Percentiles rank a stretch among this genome's conserved stretches.
These are phyloP conservation scores for Penicillium arizonense DNA, from an alignment of 495 filamentous ascomycete genomes.

Conservation along the genomic window DNA sequence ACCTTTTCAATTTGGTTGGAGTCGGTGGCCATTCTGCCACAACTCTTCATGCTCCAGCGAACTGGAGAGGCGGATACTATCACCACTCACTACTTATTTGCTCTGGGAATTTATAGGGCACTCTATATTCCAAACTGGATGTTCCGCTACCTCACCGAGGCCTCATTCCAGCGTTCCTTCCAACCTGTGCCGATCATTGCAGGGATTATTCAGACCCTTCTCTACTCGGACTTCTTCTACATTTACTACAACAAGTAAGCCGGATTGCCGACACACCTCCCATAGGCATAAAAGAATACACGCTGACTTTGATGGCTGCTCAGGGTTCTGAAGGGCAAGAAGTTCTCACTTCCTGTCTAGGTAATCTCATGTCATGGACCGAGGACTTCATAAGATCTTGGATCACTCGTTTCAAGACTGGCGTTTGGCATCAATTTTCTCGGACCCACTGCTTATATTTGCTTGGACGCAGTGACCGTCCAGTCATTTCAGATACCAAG, in stretches of 20 bases:
- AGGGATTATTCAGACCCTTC: constrained; percentile 85
- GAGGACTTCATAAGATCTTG: neutral
- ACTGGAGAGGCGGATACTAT: constrained; percentile 98
- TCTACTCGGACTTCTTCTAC: constrained; percentile 99
- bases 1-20: constrained; percentile 98
- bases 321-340: constrained; percentile 81
- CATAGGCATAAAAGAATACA: neutral
- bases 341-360: constrained; percentile 83
- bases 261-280: neutral
- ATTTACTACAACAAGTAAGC: constrained; percentile 94
- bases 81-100: constrained; percentile 96
- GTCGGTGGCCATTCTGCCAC: constrained; percentile 91
- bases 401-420: neutral
- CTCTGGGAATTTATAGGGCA: constrained; percentile 85
- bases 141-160: constrained; percentile 76
- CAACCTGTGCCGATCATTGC: constrained; percentile 84
- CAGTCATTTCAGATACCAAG: neutral
- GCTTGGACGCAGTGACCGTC: neutral
- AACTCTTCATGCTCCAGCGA: constrained; percentile 95
- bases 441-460: neutral
- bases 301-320: neutral
- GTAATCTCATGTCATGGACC: neutral
- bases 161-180: constrained; percentile 48
- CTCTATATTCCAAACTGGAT: constrained; percentile 99
- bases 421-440: neutral